Evolutionary conservation across 129 eudicot species (phyloP), one percentile per base, ranked within the genome.

Genomic region (Flaveria brownii): DNA sequence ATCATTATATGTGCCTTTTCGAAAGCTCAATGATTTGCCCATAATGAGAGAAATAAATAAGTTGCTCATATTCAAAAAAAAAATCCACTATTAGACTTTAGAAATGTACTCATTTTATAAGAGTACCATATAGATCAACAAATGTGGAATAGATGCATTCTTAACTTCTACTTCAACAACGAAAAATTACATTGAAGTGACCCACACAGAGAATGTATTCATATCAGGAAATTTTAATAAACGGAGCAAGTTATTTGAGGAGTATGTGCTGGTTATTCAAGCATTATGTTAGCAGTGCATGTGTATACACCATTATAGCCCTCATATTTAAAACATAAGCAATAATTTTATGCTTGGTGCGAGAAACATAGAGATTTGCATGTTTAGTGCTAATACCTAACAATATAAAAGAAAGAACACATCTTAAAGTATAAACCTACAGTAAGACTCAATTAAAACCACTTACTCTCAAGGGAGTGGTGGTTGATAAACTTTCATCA

Each of bases 391-490:
- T 20, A 56, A 18, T 18, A 7, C 65, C 15, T 76, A 52, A 51
- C 55, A 65, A 46, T 9, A 45, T 55, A 41, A 55, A 41, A 11
- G 23, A 56, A 42, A 0, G 6, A 68, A 41, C 47, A 26, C 5
- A 22, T 69, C 20, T 68, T 28, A 68, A 70, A 39, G 36, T 11
- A 12, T 2, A 43, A 69, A 16, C 9, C 12, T 10, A 51, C 9
- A 61, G 49, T 67, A 66, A 15, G 45, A 13, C 55, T 42, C 23
- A 16, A 57, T 42, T 25, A 77, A 56, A 63, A 47, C 9, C 57
- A 78, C 98, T 87, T 87, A 93, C 98, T 78, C 91, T 91, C 79
- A 84, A 65, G 36, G 96, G 84, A 79, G 89, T 78, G 73, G 87
- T 81, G 0, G 93, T 80, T 42, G 91, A 85, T 86, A 93, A 84